Conservation (phyloP, 1,284 basidiomycete species). For the Marasmius oreades region DNA sequence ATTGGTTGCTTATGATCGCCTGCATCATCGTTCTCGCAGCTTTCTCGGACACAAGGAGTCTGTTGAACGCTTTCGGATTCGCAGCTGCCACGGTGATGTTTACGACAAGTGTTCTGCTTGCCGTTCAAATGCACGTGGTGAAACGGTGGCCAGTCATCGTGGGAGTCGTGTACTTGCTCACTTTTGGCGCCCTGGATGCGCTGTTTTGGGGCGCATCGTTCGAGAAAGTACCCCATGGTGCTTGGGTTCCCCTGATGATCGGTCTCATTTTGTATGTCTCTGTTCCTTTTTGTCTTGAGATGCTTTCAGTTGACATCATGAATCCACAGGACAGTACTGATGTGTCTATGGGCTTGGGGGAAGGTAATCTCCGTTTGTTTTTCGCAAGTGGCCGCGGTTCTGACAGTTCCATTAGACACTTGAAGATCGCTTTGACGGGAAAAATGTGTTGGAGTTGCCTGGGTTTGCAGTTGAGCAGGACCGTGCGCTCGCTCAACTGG, state of each 20-base stretch:
- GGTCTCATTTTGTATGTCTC: slow-evolving; percentile 43
- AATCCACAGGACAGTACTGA: slow-evolving; percentile 35
- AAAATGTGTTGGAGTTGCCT: slow-evolving; percentile 49
- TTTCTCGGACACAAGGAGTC: slow-evolving; percentile 47
- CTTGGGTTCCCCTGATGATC: slow-evolving; percentile 62
- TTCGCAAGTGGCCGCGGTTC: not conserved
- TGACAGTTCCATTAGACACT: slow-evolving; percentile 31
- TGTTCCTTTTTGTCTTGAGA: not conserved
- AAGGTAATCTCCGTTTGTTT: slow-evolving; percentile 32
- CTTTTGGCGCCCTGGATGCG: slow-evolving; percentile 61
- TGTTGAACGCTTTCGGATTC: slow-evolving; percentile 53
- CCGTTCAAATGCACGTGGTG: slow-evolving; percentile 55
- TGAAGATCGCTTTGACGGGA: slow-evolving; percentile 58
- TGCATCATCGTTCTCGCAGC: slow-evolving; percentile 55
- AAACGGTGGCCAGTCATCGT: slow-evolving; percentile 46
- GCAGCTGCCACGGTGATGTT: slow-evolving; percentile 65
- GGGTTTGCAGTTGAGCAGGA: slow-evolving; percentile 12
- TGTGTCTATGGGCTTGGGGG: slow-evolving; percentile 64
- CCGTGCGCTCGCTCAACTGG: not conserved
- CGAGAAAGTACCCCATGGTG: slow-evolving; percentile 58
- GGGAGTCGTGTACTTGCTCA: slow-evolving; percentile 44
- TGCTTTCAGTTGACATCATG: not conserved
- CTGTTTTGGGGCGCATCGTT: slow-evolving; percentile 62
- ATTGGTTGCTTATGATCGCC: slow-evolving; percentile 54
- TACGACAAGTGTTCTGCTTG: slow-evolving; percentile 51